Base-by-base conservation (phyloP, 75 land plant genomes). In the Picea glauca region DNA sequence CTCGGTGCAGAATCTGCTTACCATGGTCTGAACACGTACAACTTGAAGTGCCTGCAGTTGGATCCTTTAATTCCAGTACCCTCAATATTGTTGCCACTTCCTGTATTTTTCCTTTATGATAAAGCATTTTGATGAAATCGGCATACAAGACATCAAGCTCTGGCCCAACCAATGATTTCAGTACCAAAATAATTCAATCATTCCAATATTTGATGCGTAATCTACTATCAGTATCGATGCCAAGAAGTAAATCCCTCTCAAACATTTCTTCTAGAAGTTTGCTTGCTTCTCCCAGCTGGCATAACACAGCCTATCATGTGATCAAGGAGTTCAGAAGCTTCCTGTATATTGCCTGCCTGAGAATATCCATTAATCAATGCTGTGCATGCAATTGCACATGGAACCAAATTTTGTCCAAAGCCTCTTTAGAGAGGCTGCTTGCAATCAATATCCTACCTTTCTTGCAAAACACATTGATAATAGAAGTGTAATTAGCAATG, bases 281-380 rank as follows among this genome's bases (percentile, higher is more conserved):
- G 58, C 94, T 86, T 21, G 90, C 83, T 74, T 92, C 91, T 83
- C 85, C 91, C 87, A 89, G 85, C 58, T 90, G 80, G 38, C 94
- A 58, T 46, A 1, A 61, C 78, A 26, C 60, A 30, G n/a, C 78
- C 40, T 33, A 80, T 87, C 65, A 88, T 70, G n/a, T 60, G 57
- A n/a, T 78, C 7, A 58, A 89, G 60, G 0, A 84, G 60, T 33
- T 76, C 56, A 13, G 82, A 66, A 72, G 86, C 63, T 13, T 85
- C 85, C 12, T 76, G 75, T 32, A n/a, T 76, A 35, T 78, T 78
- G 50, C 43, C 58, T 60, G 72, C 40, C 32, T 72, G 31, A 59
- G 75, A 78, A 40, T 67, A 73, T 32, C 76, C 68, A 54, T 58
- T 38, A 13, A 85, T 78, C 21, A 89, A 59, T 11, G 18, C 40